Evolutionary conservation across 257 asterid genomes (phyloP), one percentile per base, ranked within the genome.

Genomic region (Voacanga thouarsii): DNA sequence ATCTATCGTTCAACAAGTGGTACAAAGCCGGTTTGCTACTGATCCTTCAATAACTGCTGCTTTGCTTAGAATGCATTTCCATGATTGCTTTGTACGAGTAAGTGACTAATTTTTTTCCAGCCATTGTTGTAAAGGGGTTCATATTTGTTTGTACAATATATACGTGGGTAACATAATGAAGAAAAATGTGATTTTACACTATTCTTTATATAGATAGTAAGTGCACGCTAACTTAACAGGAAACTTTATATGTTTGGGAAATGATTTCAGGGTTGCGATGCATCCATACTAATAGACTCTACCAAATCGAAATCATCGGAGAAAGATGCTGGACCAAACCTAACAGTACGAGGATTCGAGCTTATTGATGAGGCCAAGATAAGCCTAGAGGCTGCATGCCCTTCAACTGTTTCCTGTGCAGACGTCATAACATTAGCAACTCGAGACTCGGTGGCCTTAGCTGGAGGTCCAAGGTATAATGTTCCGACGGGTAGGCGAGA

Each of bases 61-160:
- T 12, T 83, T 94, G 86, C 97, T 94, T 72, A 84, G 98, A 43
- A 82, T 94, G 94, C 91, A 94, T 81, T 94, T 94, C 28, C 98
- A 94, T 39, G 97, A 93, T 80, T 93, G 98, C 84, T 88, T 93
- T 49, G 97, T 92, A 19, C 73, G 82, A 75, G 97, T 91, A 86
- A 73, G 82, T 81, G 37, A 33, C 2, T 33, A 33, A 33, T 33
- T 33, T 33, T 33, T 33, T 33, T 33, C 37, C 2, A 33, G 37
- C 37, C 37, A 33, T 33, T 33, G 37, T 33, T 33, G 37, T 33
- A 33, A 33, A 33, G 37, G 37, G 1, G 37, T 33, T 33, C 37
- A 2, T 33, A 33, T 33, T 33, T 33, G 37, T 33, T 33, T 33
- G 2, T 33, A 33, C 37, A 33, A 2, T 2, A 33, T 33, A 2